A percentile compares a stretch with the other conserved stretches of the same genome.
Evolutionary conservation across 2,329 filamentous ascomycete species (phyloP).

Genomic region (Colletotrichum neosansevieriae): DNA sequence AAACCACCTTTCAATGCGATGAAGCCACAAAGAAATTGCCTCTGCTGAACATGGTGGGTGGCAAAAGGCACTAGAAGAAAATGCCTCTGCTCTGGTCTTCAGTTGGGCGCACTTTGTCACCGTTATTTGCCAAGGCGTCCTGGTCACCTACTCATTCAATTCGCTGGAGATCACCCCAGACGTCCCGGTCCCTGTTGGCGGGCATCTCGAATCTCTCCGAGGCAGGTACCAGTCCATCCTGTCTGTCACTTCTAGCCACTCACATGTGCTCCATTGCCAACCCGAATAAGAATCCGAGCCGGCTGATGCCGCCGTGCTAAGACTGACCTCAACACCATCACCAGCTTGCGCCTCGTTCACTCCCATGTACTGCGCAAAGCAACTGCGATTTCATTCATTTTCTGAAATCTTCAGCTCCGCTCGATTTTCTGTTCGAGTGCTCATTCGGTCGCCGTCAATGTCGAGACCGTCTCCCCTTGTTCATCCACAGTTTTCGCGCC

Average conservation of each 20-base stretch:
- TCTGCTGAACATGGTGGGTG: too few relatives aligned
- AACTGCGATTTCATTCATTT: not conserved
- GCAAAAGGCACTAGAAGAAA: too few relatives aligned
- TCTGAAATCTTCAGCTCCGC: constrained; percentile 11
- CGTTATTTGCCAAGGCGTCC: not conserved
- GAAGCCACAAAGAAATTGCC: constrained; percentile 34
- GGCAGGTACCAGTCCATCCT: constrained; percentile 18
- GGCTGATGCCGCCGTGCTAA: constrained; percentile 4
- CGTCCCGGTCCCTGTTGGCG: not conserved
- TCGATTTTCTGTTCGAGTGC: not conserved
- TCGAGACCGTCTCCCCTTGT: too few relatives aligned
- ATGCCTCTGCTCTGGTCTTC: constrained; percentile 20
- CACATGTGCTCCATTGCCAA: constrained; percentile 28
- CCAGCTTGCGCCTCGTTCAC: not conserved
- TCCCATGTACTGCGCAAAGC: not conserved
- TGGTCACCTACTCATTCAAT: not conserved
- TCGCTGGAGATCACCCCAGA: constrained; percentile 7
- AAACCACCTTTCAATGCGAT: constrained; percentile 34
- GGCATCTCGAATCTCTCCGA: constrained; percentile 20
- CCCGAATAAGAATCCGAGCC: constrained; percentile 39
- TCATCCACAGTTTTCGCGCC: too few relatives aligned
- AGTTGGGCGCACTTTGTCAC: constrained; percentile 18
- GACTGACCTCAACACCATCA: constrained; percentile 15
- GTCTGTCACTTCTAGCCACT: constrained; percentile 11
- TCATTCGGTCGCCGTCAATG: not conserved